A percentile compares a stretch with the other conserved stretches of the same genome.
Evolutionary conservation across 2,329 filamentous ascomycete species (phyloP).

Genomic region (Fusarium anguioides): DNA sequence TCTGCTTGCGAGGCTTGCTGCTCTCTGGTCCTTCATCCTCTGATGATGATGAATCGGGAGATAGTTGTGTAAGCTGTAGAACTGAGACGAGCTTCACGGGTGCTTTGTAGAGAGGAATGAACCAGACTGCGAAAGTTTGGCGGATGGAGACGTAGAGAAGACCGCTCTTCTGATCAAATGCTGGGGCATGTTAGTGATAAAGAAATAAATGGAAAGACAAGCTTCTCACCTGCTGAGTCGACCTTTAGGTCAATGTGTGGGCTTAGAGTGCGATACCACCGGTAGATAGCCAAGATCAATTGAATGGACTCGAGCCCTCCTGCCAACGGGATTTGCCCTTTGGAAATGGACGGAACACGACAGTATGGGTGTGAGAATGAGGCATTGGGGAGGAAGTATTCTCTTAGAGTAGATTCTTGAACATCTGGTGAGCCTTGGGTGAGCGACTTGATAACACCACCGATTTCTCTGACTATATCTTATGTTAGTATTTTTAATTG

Average conservation of each 20-base stretch:
- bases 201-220: accelerated
- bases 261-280: conserved; percentile 86
- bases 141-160: conserved; percentile 79
- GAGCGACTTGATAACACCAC: conserved; percentile 73
- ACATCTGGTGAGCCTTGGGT: conserved; percentile 73
- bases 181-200: conserved; percentile 51
- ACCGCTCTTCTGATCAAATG: conserved; percentile 73
- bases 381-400: conserved; percentile 79
- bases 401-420: conserved; percentile 73
- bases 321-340: conserved; percentile 55
- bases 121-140: conserved; percentile 82
- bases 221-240: conserved; percentile 62
- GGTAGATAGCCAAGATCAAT: conserved; percentile 76
- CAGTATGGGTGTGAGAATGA: conserved; percentile 84
- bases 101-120: conserved; percentile 79
- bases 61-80: conserved; percentile 66
- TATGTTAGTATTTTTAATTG: background rate
- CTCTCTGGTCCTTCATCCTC: conserved; percentile 24
- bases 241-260: conserved; percentile 77
- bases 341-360: conserved; percentile 68
- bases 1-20: conserved; percentile 34
- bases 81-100: conserved; percentile 76
- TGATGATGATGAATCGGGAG: conserved; percentile 43
- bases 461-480: conserved; percentile 66
- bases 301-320: conserved; percentile 69